Conservation (phyloP, 495 filamentous ascomycete species). For the Monascus purpureus region DNA sequence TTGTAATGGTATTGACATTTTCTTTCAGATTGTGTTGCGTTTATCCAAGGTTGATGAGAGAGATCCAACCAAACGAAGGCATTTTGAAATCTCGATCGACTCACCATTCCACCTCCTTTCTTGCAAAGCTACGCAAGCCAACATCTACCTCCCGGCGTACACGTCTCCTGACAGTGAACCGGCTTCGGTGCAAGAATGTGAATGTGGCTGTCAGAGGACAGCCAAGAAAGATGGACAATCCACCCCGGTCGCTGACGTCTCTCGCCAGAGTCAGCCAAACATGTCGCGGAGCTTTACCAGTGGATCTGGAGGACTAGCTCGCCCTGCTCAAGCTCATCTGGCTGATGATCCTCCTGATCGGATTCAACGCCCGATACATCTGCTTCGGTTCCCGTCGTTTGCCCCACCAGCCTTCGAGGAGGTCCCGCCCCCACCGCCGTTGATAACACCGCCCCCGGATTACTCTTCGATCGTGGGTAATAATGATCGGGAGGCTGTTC, state of each 20-base stretch:
- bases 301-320: constrained; percentile 29
- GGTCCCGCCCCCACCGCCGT: constrained; percentile 68
- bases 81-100: constrained; percentile 98
- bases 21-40: constrained; percentile 77
- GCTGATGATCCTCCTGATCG: constrained; percentile 29
- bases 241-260: constrained; percentile 23
- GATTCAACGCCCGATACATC: constrained; percentile 60
- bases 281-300: constrained; percentile 33
- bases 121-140: constrained; percentile 83
- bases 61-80: constrained; percentile 70
- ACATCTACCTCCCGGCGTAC: constrained; percentile 81
- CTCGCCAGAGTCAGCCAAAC: constrained; percentile 11
- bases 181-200: constrained; percentile 49
- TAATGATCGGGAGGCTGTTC: constrained; percentile 53
- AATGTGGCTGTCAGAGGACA: constrained; percentile 55
- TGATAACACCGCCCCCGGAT: constrained; percentile 75
- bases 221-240: constrained; percentile 24
- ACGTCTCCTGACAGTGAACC: constrained; percentile 42
- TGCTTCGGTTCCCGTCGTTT: constrained; percentile 75
- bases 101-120: constrained; percentile 93
- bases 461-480: constrained; percentile 78
- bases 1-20: constrained; percentile 3
- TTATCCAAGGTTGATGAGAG: constrained; percentile 75
- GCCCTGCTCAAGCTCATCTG: constrained; percentile 35
- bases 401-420: constrained; percentile 87